A percentile compares a stretch with the other conserved stretches of the same genome.
phyloP scores from a whole-genome alignment of 805 yeast species.

The Blastobotrys parvus region DNA sequence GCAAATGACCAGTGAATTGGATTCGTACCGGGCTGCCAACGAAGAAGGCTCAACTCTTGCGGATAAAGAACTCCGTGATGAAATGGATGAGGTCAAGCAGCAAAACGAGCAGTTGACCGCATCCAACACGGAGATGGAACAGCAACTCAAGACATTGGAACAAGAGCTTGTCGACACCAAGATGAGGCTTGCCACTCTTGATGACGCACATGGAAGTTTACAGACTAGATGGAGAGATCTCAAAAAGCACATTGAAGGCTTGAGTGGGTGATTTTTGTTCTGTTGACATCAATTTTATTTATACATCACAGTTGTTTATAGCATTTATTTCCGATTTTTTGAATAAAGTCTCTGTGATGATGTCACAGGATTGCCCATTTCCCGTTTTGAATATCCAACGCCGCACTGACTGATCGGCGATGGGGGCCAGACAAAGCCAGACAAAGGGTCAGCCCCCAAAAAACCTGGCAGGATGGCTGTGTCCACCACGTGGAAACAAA shows the following conservation, averaged over 20 bases:
- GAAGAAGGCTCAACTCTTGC: slow-evolving; percentile 7
- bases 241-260: slow-evolving; percentile 23
- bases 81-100: slow-evolving; percentile 13
- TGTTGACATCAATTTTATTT: no score
- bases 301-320: no score
- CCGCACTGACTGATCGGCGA: no score
- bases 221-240: slow-evolving; percentile 29
- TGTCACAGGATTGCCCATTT: no score
- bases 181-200: slow-evolving; percentile 20
- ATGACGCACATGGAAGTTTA: slow-evolving; percentile 23
- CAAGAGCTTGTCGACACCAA: slow-evolving; percentile 30
- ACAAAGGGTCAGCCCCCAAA: no score
- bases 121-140: slow-evolving; percentile 59
- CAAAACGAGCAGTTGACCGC: slow-evolving; percentile 51
- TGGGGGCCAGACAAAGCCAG: no score
- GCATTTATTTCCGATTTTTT: no score
- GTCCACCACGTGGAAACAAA: no score
- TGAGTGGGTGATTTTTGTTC: neutral
- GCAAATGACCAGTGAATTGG: slow-evolving; percentile 36
- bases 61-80: slow-evolving; percentile 10
- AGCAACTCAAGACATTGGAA: slow-evolving; percentile 39
- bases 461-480: no score
- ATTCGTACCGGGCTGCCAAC: slow-evolving; percentile 21
- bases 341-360: no score
- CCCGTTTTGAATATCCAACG: no score